These are phyloP conservation scores for Ogataea trehalophila DNA, from an alignment of 805 yeast species.

Conservation along the genomic window DNA sequence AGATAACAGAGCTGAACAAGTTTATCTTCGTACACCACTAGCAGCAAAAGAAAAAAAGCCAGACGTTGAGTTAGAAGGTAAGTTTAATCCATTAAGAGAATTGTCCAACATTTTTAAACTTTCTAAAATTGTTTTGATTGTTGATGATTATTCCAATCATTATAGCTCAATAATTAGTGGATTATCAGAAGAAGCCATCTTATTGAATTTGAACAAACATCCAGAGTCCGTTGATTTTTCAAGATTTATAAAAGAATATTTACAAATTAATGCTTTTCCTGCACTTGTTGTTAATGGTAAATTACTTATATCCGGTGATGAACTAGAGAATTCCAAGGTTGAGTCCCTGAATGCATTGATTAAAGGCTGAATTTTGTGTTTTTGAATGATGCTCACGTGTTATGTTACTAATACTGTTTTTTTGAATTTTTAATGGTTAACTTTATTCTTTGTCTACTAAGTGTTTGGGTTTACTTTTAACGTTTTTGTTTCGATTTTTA, in stretches of 20 bases:
- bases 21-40: neutral
- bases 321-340: neutral
- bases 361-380: too few species aligned
- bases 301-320: neutral
- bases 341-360: neutral
- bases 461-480: too few species aligned
- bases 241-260: conserved; percentile 2
- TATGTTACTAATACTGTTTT: too few species aligned
- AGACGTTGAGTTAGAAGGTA: neutral
- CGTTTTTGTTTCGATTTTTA: too few species aligned
- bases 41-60: neutral
- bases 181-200: conserved; percentile 5
- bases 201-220: conserved; percentile 7
- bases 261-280: conserved; percentile 8
- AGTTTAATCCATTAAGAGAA: conserved; percentile 1
- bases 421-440: too few species aligned
- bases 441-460: too few species aligned
- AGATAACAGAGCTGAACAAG: neutral
- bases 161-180: neutral
- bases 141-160: neutral
- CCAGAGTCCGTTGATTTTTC: conserved; percentile 1
- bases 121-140: conserved; percentile 7
- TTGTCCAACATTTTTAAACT: conserved; percentile 3
- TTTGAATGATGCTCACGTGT: too few species aligned
- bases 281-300: conserved; percentile 3